These are phyloP conservation scores for Stenogyne calaminthoides DNA, from an alignment of 305 asterid species.

Conservation along the genomic window DNA sequence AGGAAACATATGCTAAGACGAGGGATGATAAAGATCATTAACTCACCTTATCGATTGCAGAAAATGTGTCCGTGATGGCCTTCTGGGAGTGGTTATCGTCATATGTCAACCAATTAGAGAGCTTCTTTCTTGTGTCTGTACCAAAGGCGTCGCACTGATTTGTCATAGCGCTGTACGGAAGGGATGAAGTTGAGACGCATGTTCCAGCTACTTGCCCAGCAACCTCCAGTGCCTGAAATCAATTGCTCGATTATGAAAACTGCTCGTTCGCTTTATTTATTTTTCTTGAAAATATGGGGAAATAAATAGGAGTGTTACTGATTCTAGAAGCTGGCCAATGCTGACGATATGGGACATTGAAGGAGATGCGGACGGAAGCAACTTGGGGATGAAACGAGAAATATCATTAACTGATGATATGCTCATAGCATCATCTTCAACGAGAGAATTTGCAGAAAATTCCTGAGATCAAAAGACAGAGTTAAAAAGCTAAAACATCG, in stretches of 20 bases:
- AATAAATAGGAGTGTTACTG: conserved; percentile 48
- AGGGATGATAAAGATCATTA: background rate
- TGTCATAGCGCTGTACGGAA: conserved; percentile 86
- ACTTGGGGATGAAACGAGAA: conserved; percentile 67
- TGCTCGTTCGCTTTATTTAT: background rate
- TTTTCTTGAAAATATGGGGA: background rate
- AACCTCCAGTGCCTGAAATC: conserved; percentile 89
- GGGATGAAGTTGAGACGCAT: conserved; percentile 85
- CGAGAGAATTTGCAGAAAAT: conserved; percentile 58
- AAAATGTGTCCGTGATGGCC: conserved; percentile 26
- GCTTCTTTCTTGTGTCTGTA: conserved; percentile 86
- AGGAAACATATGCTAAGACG: background rate
- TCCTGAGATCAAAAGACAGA: conserved; percentile 48
- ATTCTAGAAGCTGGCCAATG: conserved; percentile 91
- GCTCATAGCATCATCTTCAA: conserved; percentile 76
- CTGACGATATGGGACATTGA: conserved; percentile 82
- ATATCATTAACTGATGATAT: conserved; percentile 79
- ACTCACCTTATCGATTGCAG: conserved; percentile 59
- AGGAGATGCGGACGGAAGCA: conserved; percentile 78
- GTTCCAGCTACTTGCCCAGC: conserved; percentile 99
- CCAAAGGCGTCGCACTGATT: conserved; percentile 92
- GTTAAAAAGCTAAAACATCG: background rate
- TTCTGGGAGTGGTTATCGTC: conserved; percentile 56
- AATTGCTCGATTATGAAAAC: conserved; percentile 13
- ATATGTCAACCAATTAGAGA: conserved; percentile 77